Evolutionary conservation across 352 stramenopile genomes (phyloP).

Genomic region (Phytophthora multivora): DNA sequence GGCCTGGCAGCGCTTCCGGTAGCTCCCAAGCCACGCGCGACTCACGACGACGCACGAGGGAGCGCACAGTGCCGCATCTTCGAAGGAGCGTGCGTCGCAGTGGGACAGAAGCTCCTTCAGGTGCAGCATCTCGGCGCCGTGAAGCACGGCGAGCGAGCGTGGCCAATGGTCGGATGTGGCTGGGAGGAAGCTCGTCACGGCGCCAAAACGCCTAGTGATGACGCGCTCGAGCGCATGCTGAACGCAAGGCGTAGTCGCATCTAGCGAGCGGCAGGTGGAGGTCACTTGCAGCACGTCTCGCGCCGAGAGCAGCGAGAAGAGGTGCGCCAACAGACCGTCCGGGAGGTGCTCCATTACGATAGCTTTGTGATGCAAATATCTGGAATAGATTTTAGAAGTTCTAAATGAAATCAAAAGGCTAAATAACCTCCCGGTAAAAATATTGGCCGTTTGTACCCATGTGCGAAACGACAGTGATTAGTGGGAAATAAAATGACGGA

Average conservation of each 20-base stretch:
- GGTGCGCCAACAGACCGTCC: slow-evolving; percentile 51
- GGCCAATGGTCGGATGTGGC: slow-evolving; percentile 61
- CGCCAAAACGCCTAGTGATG: slow-evolving; percentile 58
- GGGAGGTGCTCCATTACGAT: slow-evolving; percentile 64
- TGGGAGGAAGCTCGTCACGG: slow-evolving; percentile 56
- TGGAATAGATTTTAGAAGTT: no score
- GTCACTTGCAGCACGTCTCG: slow-evolving; percentile 57
- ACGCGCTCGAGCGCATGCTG: slow-evolving; percentile 65
- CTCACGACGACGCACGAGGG: slow-evolving; percentile 64
- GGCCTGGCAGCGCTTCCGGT: slow-evolving; percentile 67
- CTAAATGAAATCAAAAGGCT: no score
- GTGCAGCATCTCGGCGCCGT: slow-evolving; percentile 62
- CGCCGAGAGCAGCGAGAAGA: slow-evolving; percentile 70
- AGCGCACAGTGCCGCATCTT: slow-evolving; percentile 43
- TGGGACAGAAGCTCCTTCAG: slow-evolving; percentile 62
- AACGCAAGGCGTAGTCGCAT: slow-evolving; percentile 37
- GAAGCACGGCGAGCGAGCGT: slow-evolving; percentile 59
- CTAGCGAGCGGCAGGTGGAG: slow-evolving; percentile 48
- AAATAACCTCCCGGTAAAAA: no score
- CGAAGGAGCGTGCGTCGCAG: slow-evolving; percentile 38
- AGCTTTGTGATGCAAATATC: not conserved
- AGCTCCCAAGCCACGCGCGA: slow-evolving; percentile 76
- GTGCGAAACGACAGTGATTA: no score
- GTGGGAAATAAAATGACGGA: no score
- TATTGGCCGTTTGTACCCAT: no score